phyloP scores from a whole-genome alignment of 2,329 filamentous ascomycete genomes.

The Fusarium metavorans region DNA sequence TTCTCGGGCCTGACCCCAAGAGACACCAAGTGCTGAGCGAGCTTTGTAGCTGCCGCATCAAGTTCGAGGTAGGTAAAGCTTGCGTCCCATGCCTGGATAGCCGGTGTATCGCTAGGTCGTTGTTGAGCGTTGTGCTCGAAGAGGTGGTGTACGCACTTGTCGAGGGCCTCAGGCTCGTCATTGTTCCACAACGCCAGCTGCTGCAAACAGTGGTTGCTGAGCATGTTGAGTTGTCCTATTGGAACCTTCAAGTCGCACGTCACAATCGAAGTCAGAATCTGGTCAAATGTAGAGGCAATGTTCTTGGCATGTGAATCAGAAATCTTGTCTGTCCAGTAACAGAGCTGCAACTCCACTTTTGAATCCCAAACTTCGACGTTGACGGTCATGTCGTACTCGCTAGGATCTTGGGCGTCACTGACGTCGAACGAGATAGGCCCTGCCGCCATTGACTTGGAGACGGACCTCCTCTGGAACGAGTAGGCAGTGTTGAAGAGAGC shows the following conservation, averaged over 20 bases:
- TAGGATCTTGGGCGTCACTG: slow-evolving; percentile 26
- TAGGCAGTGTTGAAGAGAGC: slow-evolving; percentile 40
- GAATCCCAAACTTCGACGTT: slow-evolving; percentile 41
- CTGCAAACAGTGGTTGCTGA: slow-evolving; percentile 19
- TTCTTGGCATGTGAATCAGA: slow-evolving; percentile 32
- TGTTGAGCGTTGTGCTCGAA: slow-evolving; percentile 51
- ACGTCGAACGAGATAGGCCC: slow-evolving; percentile 29
- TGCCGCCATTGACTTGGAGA: slow-evolving; percentile 21
- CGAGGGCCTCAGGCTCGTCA: slow-evolving; percentile 8
- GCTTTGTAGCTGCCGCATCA: slow-evolving; percentile 15
- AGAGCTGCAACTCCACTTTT: slow-evolving; percentile 29
- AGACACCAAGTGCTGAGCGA: slow-evolving; percentile 53
- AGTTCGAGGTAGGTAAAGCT: slow-evolving; percentile 52
- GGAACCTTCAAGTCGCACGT: background rate
- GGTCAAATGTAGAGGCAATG: slow-evolving; percentile 34
- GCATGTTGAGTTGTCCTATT: slow-evolving; percentile 32
- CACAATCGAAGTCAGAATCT: slow-evolving; percentile 21
- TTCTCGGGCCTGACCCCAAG: slow-evolving; percentile 44
- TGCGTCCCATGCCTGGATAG: slow-evolving; percentile 61
- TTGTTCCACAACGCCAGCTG: slow-evolving; percentile 45
- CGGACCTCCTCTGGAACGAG: slow-evolving; percentile 34
- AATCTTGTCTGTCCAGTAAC: slow-evolving; percentile 41
- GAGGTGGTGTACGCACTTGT: slow-evolving; percentile 55
- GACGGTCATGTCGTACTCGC: slow-evolving; percentile 38
- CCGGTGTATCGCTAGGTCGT: slow-evolving; percentile 45